Conservation (phyloP, 306 rosid species). For the Trifolium repens region DNA sequence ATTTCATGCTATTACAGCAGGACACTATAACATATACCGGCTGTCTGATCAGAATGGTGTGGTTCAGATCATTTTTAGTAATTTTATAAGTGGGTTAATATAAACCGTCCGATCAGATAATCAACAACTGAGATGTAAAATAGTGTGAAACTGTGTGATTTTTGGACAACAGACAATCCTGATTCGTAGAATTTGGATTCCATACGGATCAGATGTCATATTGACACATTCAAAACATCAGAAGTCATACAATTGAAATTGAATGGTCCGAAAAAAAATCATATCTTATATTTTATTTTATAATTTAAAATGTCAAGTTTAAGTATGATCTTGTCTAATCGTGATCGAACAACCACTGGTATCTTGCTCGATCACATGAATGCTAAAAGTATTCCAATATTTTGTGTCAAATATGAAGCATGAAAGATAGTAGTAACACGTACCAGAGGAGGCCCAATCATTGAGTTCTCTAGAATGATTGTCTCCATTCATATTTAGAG, state of each 20-base stretch:
- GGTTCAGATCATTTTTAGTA: too few species aligned
- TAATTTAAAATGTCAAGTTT: background rate
- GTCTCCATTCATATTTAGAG: constrained; percentile 45
- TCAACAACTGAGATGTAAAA: too few species aligned
- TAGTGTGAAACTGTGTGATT: too few species aligned
- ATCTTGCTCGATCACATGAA: background rate
- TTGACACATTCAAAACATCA: background rate
- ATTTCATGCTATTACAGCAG: too few species aligned
- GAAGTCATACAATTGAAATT: too few species aligned
- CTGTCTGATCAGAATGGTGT: too few species aligned
- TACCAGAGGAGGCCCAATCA: constrained; percentile 46
- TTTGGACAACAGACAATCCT: too few species aligned
- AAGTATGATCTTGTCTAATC: background rate
- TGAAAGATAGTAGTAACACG: background rate
- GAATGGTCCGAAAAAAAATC: too few species aligned
- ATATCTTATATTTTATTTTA: background rate
- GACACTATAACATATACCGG: too few species aligned
- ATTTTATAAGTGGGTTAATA: too few species aligned
- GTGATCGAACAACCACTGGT: background rate
- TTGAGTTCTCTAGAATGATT: background rate
- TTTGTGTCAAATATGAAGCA: background rate
- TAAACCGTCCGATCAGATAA: too few species aligned
- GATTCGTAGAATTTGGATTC: background rate
- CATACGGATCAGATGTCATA: fast-evolving
- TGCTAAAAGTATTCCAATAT: background rate